Conservation (phyloP, 805 yeast species). For the Ogataea pini region DNA sequence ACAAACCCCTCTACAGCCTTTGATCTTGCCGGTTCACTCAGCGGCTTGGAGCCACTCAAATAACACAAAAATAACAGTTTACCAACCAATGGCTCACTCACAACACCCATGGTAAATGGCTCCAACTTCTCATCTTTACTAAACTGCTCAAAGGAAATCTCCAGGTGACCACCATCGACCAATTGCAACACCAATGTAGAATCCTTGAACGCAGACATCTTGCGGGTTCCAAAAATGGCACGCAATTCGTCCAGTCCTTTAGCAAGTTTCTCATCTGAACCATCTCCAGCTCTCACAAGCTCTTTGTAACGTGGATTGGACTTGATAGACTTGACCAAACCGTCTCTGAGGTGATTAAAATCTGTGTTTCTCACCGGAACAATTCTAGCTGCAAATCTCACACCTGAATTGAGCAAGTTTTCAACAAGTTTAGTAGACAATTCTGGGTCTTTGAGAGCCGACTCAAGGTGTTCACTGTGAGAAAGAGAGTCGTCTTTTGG, state of each 20-base stretch:
- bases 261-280: slow-evolving; percentile 36
- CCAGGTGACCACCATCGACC: slow-evolving; percentile 46
- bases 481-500: slow-evolving; percentile 17
- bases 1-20: slow-evolving; percentile 25
- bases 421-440: slow-evolving; percentile 55
- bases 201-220: slow-evolving; percentile 75
- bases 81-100: slow-evolving; percentile 61
- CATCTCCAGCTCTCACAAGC: slow-evolving; percentile 42
- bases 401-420: slow-evolving; percentile 56
- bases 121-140: slow-evolving; percentile 34
- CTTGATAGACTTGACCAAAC: slow-evolving; percentile 76
- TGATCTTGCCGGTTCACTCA: slow-evolving; percentile 43
- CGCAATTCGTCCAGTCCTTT: slow-evolving; percentile 68
- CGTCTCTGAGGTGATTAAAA: slow-evolving; percentile 86
- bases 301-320: slow-evolving; percentile 62
- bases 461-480: slow-evolving; percentile 42
- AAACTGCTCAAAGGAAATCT: slow-evolving; percentile 44
- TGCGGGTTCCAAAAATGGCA: slow-evolving; percentile 54
- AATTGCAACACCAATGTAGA: slow-evolving; percentile 64
- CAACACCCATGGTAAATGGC: slow-evolving; percentile 52
- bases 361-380: slow-evolving; percentile 91
- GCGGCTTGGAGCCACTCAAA: slow-evolving; percentile 66
- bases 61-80: slow-evolving; percentile 75
- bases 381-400: slow-evolving; percentile 69
- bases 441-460: slow-evolving; percentile 51